A percentile compares a stretch with the other conserved stretches of the same genome.
phyloP scores from a whole-genome alignment of 208 protist species.

The Angomonas deanei region DNA sequence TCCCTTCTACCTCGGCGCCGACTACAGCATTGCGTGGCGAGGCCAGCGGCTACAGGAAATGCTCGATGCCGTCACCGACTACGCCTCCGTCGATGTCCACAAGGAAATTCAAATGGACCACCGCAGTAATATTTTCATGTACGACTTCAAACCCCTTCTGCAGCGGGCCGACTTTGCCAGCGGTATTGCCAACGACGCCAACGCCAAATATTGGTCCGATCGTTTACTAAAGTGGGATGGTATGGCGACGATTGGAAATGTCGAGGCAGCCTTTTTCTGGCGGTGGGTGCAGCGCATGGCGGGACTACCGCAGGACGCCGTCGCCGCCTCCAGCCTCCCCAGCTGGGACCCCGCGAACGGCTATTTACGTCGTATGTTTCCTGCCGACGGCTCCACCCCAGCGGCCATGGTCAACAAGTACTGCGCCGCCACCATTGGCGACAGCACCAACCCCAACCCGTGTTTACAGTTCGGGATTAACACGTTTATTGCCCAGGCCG shows the following conservation, averaged over 20 bases:
- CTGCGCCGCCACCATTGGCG: constrained; percentile 9
- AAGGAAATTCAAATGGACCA: constrained; percentile 37
- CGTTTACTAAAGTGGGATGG: constrained; percentile 35
- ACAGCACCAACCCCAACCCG: constrained; percentile 9
- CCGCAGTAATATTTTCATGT: constrained; percentile 38
- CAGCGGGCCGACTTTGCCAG: constrained; percentile 13
- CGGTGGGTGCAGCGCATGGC: constrained; percentile 42
- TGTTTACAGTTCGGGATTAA: constrained; percentile 25
- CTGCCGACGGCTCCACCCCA: neutral
- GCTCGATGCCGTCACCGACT: constrained; percentile 13
- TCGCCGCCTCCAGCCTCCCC: constrained; percentile 7
- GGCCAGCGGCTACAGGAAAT: constrained; percentile 36
- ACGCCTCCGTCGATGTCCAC: constrained; percentile 20
- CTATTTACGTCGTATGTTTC: constrained; percentile 34
- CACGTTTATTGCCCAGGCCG: constrained; percentile 23
- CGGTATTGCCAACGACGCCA: constrained; percentile 14
- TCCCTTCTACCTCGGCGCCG: constrained; percentile 34
- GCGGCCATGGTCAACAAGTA: constrained; percentile 12
- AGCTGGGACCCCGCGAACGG: constrained; percentile 11
- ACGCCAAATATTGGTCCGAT: constrained; percentile 15
- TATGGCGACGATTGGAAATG: constrained; percentile 25
- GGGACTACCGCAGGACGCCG: constrained; percentile 31
- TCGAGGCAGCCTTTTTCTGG: constrained; percentile 53
- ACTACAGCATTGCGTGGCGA: constrained; percentile 39
- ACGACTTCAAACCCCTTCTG: constrained; percentile 26